Conservation (phyloP, 441 rosid genomes). For the Gossypium schwendimanii region DNA sequence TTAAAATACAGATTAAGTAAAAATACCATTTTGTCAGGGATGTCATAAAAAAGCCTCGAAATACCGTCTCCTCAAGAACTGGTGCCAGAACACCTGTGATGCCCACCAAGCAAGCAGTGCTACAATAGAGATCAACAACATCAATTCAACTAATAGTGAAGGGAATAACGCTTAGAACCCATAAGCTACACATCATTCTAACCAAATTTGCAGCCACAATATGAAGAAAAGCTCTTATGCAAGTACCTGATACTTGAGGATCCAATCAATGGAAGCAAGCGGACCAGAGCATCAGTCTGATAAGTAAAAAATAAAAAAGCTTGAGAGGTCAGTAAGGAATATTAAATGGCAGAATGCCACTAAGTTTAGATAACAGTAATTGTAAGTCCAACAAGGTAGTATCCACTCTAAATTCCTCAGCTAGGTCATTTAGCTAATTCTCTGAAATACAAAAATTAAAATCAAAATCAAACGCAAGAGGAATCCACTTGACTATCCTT, state of each 20-base stretch:
- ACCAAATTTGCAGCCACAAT: not conserved
- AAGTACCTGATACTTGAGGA: conserved; percentile 41
- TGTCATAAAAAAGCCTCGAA: conserved; percentile 90
- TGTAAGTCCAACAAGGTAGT: not conserved
- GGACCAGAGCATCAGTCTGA: conserved; percentile 46
- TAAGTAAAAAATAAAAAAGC: not conserved
- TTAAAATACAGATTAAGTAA: conserved; percentile 11
- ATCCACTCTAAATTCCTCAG: not conserved
- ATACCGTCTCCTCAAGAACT: conserved; percentile 79
- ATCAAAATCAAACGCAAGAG: not conserved
- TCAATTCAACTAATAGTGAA: not conserved
- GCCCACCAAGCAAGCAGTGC: conserved; percentile 82
- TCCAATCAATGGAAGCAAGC: conserved; percentile 43
- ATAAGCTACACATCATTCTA: not conserved
- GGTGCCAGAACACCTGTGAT: conserved; percentile 88
- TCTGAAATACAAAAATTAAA: not conserved
- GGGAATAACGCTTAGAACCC: not conserved
- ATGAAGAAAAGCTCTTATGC: not conserved
- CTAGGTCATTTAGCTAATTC: conserved; percentile 6
- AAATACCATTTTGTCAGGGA: conserved; percentile 80
- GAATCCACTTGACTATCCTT: not conserved
- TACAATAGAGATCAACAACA: conserved; percentile 20
- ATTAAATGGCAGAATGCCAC: not conserved
- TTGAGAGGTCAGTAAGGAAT: not conserved
- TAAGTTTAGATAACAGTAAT: not conserved